phyloP scores from a whole-genome alignment of 768 basidiomycete species.

The Amanita thiersii region DNA sequence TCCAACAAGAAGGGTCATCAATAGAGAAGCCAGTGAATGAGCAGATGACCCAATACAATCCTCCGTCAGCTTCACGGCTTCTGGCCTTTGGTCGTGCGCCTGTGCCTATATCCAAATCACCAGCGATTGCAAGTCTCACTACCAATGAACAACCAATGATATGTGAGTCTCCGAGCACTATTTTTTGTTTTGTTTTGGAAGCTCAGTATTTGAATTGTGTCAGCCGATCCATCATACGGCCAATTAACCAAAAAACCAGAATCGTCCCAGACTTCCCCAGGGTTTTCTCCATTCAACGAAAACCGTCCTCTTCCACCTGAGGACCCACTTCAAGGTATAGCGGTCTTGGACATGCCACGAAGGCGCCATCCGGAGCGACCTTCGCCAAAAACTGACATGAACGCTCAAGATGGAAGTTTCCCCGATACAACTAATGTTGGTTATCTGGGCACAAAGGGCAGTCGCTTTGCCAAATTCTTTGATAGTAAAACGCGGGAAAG shows the following conservation, averaged over 20 bases:
- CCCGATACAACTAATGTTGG: constrained; percentile 29
- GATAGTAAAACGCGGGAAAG: constrained; percentile 59
- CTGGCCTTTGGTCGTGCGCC: constrained; percentile 35
- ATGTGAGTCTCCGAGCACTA: constrained; percentile 14
- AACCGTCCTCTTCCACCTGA: constrained; percentile 18
- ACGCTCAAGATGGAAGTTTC: not conserved
- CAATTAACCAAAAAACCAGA: constrained; percentile 20
- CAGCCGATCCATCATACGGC: constrained; percentile 14
- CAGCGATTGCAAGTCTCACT: constrained; percentile 12
- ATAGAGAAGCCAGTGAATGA: constrained; percentile 2
- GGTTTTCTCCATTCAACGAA: constrained; percentile 56
- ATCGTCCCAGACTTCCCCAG: constrained; percentile 19
- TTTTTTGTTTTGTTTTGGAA: constrained; percentile 4
- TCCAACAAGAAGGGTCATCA: constrained; percentile 9
- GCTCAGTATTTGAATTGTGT: not conserved
- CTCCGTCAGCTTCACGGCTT: constrained; percentile 42
- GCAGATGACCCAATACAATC: constrained; percentile 28
- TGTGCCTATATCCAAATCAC: constrained; percentile 20
- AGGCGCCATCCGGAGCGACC: constrained; percentile 13
- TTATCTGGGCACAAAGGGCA: constrained; percentile 56
- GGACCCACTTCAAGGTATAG: constrained; percentile 9
- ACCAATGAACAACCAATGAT: constrained; percentile 15
- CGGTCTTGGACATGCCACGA: constrained; percentile 12
- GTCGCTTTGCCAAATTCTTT: constrained; percentile 84
- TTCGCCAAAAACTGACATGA: constrained; percentile 7